phyloP scores from a whole-genome alignment of 805 yeast species.

The Yamadazyma nakazawae region DNA sequence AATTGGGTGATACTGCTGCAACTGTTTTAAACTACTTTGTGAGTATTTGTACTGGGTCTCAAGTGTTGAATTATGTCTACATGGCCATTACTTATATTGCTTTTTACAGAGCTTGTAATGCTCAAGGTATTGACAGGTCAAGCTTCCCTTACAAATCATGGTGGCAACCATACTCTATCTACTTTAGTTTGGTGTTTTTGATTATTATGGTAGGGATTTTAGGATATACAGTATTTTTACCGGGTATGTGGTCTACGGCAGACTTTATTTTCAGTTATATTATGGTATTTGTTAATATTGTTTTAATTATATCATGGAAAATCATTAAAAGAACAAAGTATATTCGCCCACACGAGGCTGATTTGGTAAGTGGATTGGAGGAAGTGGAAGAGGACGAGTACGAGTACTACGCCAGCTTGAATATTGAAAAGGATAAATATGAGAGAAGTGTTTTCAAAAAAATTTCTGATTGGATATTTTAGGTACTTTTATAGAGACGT shows the following conservation, averaged over 20 bases:
- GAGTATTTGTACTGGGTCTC: conserved; percentile 46
- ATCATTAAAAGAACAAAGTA: conserved; percentile 31
- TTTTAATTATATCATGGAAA: conserved; percentile 35
- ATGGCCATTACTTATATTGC: conserved; percentile 44
- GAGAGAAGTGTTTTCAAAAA: conserved; percentile 4
- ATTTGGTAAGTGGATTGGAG: conserved; percentile 40
- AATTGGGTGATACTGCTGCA: conserved; percentile 23
- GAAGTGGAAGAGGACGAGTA: conserved; percentile 51
- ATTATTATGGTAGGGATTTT: conserved; percentile 48
- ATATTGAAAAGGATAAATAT: conserved; percentile 5
- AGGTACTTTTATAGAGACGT: background rate
- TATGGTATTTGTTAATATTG: conserved; percentile 54
- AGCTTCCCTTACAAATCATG: conserved; percentile 39
- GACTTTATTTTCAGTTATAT: conserved; percentile 68
- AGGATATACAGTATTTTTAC: conserved; percentile 71
- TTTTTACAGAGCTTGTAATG: conserved; percentile 41
- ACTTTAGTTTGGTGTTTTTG: conserved; percentile 26
- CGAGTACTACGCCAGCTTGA: conserved; percentile 16
- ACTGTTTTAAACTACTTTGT: conserved; percentile 45
- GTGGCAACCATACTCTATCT: conserved; percentile 40
- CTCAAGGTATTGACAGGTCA: conserved; percentile 38
- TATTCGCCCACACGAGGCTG: conserved; percentile 44
- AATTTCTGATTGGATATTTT: conserved; percentile 11
- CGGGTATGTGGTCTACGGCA: conserved; percentile 53
- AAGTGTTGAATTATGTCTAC: conserved; percentile 44